phyloP scores from a whole-genome alignment of 805 yeast species.

The Pichia cabralensis region DNA sequence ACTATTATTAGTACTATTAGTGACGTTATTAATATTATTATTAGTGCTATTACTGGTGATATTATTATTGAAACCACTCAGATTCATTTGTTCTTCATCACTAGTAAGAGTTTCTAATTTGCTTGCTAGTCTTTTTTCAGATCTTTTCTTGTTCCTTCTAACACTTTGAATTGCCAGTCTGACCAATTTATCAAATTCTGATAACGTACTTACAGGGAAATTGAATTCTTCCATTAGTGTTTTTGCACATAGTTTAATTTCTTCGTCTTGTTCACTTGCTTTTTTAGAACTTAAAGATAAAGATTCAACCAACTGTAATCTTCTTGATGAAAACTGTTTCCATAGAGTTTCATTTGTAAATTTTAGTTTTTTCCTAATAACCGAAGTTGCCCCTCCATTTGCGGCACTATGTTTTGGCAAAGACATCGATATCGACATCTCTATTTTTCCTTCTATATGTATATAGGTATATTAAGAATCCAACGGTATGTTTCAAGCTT shows the following conservation, averaged over 20 bases:
- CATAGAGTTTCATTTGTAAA: constrained; percentile 77
- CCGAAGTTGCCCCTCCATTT: constrained; percentile 25
- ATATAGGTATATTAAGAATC: no score
- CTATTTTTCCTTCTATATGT: no score
- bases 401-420: no score
- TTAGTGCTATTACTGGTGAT: not conserved
- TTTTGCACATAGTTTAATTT: constrained; percentile 69
- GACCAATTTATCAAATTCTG: constrained; percentile 82
- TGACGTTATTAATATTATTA: not conserved
- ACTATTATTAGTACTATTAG: not conserved
- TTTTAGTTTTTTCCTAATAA: constrained; percentile 49
- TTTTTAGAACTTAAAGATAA: constrained; percentile 49
- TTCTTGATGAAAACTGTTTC: constrained; percentile 84
- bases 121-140: constrained; percentile 30
- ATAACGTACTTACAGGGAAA: constrained; percentile 44
- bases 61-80: no score
- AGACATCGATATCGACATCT: no score
- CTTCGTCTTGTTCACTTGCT: constrained; percentile 88
- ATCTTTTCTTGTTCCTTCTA: constrained; percentile 73
- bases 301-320: constrained; percentile 81
- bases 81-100: constrained; percentile 5
- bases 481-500: no score
- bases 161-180: constrained; percentile 92
- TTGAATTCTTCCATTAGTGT: constrained; percentile 70
- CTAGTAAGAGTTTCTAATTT: constrained; percentile 10